Percentiles rank a stretch among this genome's conserved stretches.
Evolutionary conservation across 2,329 filamentous ascomycete genomes (phyloP).

Genomic region (Colletotrichum viniferum): DNA sequence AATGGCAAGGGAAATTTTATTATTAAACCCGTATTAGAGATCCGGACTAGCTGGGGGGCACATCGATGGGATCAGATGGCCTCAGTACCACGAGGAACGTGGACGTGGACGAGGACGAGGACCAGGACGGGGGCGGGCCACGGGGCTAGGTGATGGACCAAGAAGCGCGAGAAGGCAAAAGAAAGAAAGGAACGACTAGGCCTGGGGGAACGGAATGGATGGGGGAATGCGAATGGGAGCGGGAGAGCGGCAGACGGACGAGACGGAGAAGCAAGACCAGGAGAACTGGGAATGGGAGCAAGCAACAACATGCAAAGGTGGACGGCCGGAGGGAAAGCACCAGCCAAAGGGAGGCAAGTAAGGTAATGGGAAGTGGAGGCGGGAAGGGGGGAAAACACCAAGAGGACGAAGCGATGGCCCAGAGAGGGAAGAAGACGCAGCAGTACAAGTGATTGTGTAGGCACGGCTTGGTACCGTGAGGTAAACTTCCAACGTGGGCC

Average conservation of each 20-base stretch:
- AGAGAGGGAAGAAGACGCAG: constrained; percentile 1
- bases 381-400: constrained; percentile 20
- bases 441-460: neutral
- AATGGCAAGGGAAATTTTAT: constrained; percentile 40
- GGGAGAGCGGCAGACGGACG: neutral
- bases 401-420: constrained; percentile 14
- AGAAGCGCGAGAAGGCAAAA: neutral
- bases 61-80: constrained; percentile 22
- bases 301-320: constrained; percentile 25
- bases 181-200: constrained; percentile 4
- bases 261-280: constrained; percentile 7
- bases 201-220: neutral
- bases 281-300: constrained; percentile 26
- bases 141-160: neutral
- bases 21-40: constrained; percentile 28
- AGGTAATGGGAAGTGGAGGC: constrained; percentile 13
- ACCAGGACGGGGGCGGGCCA: neutral
- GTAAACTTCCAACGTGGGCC: constrained; percentile 16
- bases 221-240: constrained; percentile 21
- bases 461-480: neutral
- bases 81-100: constrained; percentile 24
- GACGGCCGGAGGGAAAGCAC: constrained; percentile 18
- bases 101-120: constrained; percentile 10
- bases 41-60: constrained; percentile 20
- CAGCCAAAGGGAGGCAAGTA: constrained; percentile 20